Base-by-base conservation (phyloP, 164 flowering plant species). In the Taxillus chinensis region DNA sequence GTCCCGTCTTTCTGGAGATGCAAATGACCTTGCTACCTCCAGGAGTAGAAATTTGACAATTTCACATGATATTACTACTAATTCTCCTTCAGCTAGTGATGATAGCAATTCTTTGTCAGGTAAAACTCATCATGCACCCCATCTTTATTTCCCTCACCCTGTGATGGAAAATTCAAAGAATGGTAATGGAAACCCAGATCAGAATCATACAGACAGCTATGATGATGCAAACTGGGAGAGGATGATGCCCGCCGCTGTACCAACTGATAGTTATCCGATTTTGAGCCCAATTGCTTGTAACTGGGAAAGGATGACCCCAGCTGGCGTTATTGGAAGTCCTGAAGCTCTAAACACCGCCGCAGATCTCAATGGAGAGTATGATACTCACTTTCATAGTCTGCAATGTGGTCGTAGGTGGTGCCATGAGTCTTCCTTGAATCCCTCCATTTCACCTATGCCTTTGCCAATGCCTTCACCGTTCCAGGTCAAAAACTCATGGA, bases 361-460 rank as follows among this genome's bases (percentile, higher is more conserved):
- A 17, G 83, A 77, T 64, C 83, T 84, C 7, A 64, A 58, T 67
- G 89, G 84, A 64, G 83, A 82, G 56, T 76, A 68, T 67, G 78
- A 80, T 4, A 39, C 56, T 54, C 80, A 82, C 52, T 49, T 73
- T 0, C 55, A 16, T 5, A 73, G 54, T 72, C 64, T 80, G 66
- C 69, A 63, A 0, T 58, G 64, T 68, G 86, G 83, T 27, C 62
- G 75, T 60, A 27, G 27, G 27, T 75, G 73, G 74, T 82, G 65
- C 50, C 66, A 59, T 49, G 75, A 80, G 10, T 63, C 39, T 64
- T 71, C 65, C 43, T 59, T 59, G 48, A 62, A 50, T 45, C 58
- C 65, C 17, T 65, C 64, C 15, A 46, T 65, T 60, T 48, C 68
- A 52, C 62, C 77, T 7, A 43, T 74, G 60, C 66, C 70, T 49